phyloP scores from a whole-genome alignment of 2,329 filamentous ascomycete genomes.

The Aspergillus latus region DNA sequence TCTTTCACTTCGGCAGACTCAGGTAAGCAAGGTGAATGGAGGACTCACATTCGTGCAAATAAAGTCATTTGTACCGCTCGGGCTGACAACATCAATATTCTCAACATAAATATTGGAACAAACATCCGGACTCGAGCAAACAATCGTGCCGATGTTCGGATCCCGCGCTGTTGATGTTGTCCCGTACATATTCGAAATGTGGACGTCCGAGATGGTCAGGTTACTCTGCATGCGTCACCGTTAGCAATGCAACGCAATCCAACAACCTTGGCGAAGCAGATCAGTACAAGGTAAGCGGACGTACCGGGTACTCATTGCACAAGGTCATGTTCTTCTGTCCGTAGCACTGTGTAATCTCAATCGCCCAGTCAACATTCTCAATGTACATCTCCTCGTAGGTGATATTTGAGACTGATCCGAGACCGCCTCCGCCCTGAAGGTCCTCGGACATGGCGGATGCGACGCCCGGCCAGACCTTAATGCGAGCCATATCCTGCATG shows the following conservation, averaged over 20 bases:
- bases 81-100: slow-evolving; percentile 50
- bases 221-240: slow-evolving; percentile 32
- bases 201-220: slow-evolving; percentile 56
- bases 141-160: slow-evolving; percentile 49
- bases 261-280: not conserved
- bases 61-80: slow-evolving; percentile 46
- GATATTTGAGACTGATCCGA: slow-evolving; percentile 63
- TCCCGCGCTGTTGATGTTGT: slow-evolving; percentile 50
- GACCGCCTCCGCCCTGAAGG: slow-evolving; percentile 65
- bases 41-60: slow-evolving; percentile 48
- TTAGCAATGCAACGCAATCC: not conserved
- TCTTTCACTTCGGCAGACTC: not conserved
- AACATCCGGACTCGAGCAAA: slow-evolving; percentile 51
- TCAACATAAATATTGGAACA: slow-evolving; percentile 50
- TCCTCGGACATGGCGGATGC: slow-evolving; percentile 57
- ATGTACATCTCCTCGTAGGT: slow-evolving; percentile 64
- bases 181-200: slow-evolving; percentile 58
- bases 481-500: slow-evolving; percentile 58
- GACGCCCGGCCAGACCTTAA: slow-evolving; percentile 70
- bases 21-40: too few species aligned
- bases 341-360: slow-evolving; percentile 66
- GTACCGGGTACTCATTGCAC: slow-evolving; percentile 59
- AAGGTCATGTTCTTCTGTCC: slow-evolving; percentile 62
- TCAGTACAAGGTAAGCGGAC: slow-evolving; percentile 1
- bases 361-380: slow-evolving; percentile 64